Evolutionary conservation across 208 protist species (phyloP).

Genomic region (Vickermania ingenoplastis): DNA sequence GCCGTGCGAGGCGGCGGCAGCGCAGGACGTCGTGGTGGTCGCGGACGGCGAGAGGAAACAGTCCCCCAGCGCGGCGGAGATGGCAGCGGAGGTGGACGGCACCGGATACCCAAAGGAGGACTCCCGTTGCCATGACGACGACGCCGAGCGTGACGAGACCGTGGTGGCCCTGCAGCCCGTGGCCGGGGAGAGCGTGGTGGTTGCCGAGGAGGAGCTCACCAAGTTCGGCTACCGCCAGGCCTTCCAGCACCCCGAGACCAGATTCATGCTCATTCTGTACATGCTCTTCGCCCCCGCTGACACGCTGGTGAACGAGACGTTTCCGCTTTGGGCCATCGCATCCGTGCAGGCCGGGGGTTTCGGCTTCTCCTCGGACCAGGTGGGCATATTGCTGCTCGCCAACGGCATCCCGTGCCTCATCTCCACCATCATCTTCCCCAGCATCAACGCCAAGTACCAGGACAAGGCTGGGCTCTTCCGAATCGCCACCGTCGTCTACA

Average conservation of each 20-base stretch:
- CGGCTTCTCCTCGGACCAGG: slow-evolving; percentile 11
- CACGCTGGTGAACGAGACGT: slow-evolving; percentile 22
- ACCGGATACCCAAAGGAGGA: slow-evolving; percentile 1
- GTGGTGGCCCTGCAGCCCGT: not conserved
- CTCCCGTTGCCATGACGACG: not conserved
- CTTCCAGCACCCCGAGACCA: slow-evolving; percentile 18
- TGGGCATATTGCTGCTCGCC: slow-evolving; percentile 28
- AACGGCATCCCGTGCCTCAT: slow-evolving; percentile 34
- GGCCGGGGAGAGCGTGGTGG: not conserved
- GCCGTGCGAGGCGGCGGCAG: slow-evolving; percentile 11
- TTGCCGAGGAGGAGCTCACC: not conserved
- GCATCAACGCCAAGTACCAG: slow-evolving; percentile 13
- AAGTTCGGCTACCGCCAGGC: slow-evolving; percentile 46
- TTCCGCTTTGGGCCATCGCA: slow-evolving; percentile 39
- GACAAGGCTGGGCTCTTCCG: slow-evolving; percentile 41
- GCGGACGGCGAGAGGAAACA: slow-evolving; percentile 4
- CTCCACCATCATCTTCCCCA: slow-evolving; percentile 32
- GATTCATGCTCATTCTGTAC: slow-evolving; percentile 47
- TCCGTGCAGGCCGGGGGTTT: slow-evolving; percentile 18
- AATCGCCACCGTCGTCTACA: slow-evolving; percentile 7
- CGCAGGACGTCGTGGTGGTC: not conserved
- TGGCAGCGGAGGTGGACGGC: slow-evolving; percentile 5
- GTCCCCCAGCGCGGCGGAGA: slow-evolving; percentile 12
- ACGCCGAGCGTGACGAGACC: not conserved
- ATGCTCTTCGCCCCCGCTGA: slow-evolving; percentile 36